phyloP scores from a whole-genome alignment of 371 early-diverging fungal genomes.

The Syncephalastrum racemosum region DNA sequence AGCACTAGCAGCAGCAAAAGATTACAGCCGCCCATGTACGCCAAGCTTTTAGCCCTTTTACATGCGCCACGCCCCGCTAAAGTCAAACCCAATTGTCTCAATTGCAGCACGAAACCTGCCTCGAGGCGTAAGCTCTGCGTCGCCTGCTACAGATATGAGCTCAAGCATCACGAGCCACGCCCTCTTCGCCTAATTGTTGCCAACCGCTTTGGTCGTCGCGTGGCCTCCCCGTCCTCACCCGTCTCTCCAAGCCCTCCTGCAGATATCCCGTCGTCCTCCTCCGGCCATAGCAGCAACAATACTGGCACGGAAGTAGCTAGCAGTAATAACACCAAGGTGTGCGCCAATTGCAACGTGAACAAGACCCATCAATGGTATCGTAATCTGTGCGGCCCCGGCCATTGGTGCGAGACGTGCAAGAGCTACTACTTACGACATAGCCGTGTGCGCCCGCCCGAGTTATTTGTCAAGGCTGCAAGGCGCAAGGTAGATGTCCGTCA shows the following conservation, averaged over 20 bases:
- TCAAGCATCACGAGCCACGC: constrained; percentile 36
- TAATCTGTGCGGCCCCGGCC: constrained; percentile 43
- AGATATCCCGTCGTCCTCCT: neutral
- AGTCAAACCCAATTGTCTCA: constrained; percentile 40
- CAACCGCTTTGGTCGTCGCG: constrained; percentile 30
- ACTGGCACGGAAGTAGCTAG: constrained; percentile 4
- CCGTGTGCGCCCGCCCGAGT: constrained; percentile 37
- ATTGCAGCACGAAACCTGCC: constrained; percentile 43
- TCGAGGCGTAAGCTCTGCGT: constrained; percentile 45
- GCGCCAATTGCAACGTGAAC: constrained; percentile 44
- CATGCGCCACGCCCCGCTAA: constrained; percentile 39
- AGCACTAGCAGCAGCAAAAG: neutral
- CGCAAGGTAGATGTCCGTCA: constrained; percentile 44
- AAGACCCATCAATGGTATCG: constrained; percentile 54
- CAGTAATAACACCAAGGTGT: constrained; percentile 19
- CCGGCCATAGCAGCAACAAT: constrained; percentile 7
- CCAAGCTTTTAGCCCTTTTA: constrained; percentile 27
- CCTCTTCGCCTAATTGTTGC: constrained; percentile 44
- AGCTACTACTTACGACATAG: constrained; percentile 46
- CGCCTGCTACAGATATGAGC: constrained; percentile 43
- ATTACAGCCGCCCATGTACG: constrained; percentile 26
- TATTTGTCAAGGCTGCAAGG: constrained; percentile 49
- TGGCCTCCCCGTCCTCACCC: neutral
- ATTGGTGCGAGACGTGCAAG: constrained; percentile 55
- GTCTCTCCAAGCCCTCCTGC: neutral